Evolutionary conservation across 192 early-diverging fungal genomes (phyloP), one percentile per base, ranked within the genome.

Genomic region (Gigaspora rosea): DNA sequence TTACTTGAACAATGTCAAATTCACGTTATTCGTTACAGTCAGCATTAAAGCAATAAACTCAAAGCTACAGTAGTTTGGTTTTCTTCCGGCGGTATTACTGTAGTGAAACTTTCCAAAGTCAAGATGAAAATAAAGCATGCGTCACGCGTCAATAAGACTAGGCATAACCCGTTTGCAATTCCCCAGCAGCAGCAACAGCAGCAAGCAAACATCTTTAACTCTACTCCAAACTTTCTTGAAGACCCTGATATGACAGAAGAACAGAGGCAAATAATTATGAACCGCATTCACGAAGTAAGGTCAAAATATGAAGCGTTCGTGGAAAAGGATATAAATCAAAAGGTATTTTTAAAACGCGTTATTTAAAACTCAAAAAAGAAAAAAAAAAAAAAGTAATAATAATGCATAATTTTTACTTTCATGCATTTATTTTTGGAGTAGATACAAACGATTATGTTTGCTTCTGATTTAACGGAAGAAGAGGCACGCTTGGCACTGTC

Each of bases 391-490:
- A 10, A 27, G 32, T 13, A 32, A 9, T 22, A 11, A 32, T 10
- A 22, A 22, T 32, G n/a, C 22, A n/a, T 2, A 18, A 20, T 58
- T 22, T 62, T 62, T 6, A 62, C 33, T 22, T 11, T 61, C 22
- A 61, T 9, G 4, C 1, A 33, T 62, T 62, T 27, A 27, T 27
- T 27, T 27, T 27, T 27, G 27, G 22, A 32, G 41, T 7, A 62
- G 59, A 32, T 62, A 11, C 22, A 32, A 62, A 62, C 59, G 13
- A 62, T 62, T 62, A 33, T 62, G 33, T 62, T 62, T 32, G 59
- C 59, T 35, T 62, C 59, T 15, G 59, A 62, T 62, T 62, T 62
- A 20, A 62, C 32, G 33, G 59, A 62, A 62, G 59, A 62, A 33
- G 22, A 62, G 22, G 59, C 59, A 5, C 59, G 59, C 13, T 62